A percentile compares a stretch with the other conserved stretches of the same genome.
Evolutionary conservation across 352 stramenopile genomes (phyloP).

Genomic region (Phytophthora pini): DNA sequence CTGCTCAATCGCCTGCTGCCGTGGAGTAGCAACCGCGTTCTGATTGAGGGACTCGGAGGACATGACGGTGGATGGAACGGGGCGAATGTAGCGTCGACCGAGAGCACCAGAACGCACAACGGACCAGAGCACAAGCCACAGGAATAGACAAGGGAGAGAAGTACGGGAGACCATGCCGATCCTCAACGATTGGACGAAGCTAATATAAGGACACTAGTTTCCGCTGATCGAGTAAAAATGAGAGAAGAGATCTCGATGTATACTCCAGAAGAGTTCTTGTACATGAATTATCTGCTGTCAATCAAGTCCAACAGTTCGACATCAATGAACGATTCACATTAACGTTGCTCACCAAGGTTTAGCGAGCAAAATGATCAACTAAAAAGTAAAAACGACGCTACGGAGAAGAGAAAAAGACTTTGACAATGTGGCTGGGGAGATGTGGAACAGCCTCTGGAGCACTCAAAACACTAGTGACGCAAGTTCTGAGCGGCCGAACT

Average conservation of each 20-base stretch:
- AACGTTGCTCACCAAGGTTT: neutral
- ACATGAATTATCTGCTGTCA: no score
- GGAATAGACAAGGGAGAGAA: neutral
- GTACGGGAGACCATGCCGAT: slow-evolving; percentile 23
- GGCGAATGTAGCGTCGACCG: slow-evolving; percentile 25
- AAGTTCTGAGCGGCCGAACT: slow-evolving; percentile 12
- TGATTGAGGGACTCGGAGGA: slow-evolving; percentile 6
- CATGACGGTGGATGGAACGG: slow-evolving; percentile 8
- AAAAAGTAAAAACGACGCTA: slow-evolving; percentile 13
- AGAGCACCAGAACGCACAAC: slow-evolving; percentile 8
- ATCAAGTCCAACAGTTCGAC: neutral
- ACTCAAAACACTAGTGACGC: slow-evolving; percentile 5
- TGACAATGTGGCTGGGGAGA: neutral
- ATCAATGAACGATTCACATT: slow-evolving; percentile 18
- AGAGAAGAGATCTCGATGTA: neutral
- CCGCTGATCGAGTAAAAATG: slow-evolving; percentile 1
- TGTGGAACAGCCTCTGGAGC: neutral
- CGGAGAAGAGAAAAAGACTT: slow-evolving; percentile 4
- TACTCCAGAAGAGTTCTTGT: neutral
- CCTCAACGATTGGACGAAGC: slow-evolving; percentile 25
- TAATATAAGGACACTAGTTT: neutral
- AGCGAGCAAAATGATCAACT: slow-evolving; percentile 1
- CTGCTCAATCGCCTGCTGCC: slow-evolving; percentile 29
- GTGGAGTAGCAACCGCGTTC: slow-evolving; percentile 4
- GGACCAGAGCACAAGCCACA: slow-evolving; percentile 22